These are phyloP conservation scores for Salix purpurea DNA, from an alignment of 345 rosid species.

Conservation along the genomic window DNA sequence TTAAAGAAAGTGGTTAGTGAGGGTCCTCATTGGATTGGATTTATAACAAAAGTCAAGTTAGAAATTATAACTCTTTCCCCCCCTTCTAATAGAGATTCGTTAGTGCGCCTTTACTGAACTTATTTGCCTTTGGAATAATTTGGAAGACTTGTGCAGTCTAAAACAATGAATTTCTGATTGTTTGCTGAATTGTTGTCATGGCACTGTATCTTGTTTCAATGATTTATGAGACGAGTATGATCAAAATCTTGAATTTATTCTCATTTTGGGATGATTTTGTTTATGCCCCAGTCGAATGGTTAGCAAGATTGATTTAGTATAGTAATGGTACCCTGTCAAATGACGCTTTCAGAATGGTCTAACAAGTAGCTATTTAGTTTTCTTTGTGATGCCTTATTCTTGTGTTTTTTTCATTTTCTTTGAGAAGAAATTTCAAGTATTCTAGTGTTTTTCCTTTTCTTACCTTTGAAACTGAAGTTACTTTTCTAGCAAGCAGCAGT, in stretches of 20 bases:
- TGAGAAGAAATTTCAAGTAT: not conserved
- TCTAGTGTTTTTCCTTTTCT: too few species aligned
- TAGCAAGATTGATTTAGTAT: not conserved
- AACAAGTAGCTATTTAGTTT: not conserved
- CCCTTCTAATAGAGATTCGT: not conserved
- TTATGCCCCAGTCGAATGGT: not conserved
- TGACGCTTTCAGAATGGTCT: not conserved
- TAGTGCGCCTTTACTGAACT: not conserved
- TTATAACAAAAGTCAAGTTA: not conserved
- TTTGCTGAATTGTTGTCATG: not conserved
- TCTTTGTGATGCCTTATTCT: not conserved
- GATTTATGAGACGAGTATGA: not conserved
- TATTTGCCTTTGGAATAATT: not conserved
- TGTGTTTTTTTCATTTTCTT: not conserved
- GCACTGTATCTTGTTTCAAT: not conserved
- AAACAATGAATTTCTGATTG: not conserved
- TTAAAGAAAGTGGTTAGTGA: not conserved
- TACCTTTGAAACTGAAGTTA: too few species aligned
- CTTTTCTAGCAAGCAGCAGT: too few species aligned
- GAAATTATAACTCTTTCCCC: too few species aligned
- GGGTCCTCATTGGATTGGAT: not conserved
- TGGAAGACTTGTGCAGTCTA: not conserved
- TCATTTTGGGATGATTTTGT: not conserved
- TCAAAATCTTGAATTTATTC: not conserved
- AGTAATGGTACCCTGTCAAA: not conserved